Evolutionary conservation across 306 rosid species (phyloP), one percentile per base, ranked within the genome.

Genomic region (Sesbania bispinosa): DNA sequence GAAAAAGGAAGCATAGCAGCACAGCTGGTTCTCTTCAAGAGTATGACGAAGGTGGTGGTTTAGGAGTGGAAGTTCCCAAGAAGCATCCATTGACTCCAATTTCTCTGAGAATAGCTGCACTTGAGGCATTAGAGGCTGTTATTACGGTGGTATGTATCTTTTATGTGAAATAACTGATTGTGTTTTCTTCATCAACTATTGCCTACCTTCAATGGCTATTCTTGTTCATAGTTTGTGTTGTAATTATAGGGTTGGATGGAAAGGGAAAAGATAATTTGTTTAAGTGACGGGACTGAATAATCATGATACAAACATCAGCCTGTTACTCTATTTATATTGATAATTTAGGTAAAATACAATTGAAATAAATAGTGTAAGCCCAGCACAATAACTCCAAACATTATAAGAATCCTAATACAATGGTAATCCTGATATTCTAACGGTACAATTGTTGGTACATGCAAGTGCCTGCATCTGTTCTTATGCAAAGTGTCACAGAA

Each of bases 91-190:
- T 36, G 14, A 67, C 83, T 59, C 88, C 90, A 66, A 70, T 89
- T 58, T 73, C 86, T 42, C 63, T 90, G 81, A 82, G 84, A 86
- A 84, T 90, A 75, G 98, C 98, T 33, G 96, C 95, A 60, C 88
- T 94, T 18, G 90, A 89, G 79, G 83, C 97, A 30, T 82, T 94
- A 39, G 92, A 94, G 80, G 82, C 92, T 55, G 92, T 90, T 73
- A 59, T 89, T 39, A 87, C 82, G 20, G 88, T 87, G 96, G 98
- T 94, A 85, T 54, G 90, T 38, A 39, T 69, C 51, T 60, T 62
- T 14, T 41, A 41, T 57, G 18, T 39, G 63, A 61, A 62, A 53
- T 51, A 13, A 67, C 36, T 66, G 14, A 26, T 24, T 18, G 3
- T 72, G 33, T 74, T 48, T 39, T 36, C n/a, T 61, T 61, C 24